Conservation (phyloP, 2,329 filamentous ascomycete species). For the Myriosclerotinia duriaeana region DNA sequence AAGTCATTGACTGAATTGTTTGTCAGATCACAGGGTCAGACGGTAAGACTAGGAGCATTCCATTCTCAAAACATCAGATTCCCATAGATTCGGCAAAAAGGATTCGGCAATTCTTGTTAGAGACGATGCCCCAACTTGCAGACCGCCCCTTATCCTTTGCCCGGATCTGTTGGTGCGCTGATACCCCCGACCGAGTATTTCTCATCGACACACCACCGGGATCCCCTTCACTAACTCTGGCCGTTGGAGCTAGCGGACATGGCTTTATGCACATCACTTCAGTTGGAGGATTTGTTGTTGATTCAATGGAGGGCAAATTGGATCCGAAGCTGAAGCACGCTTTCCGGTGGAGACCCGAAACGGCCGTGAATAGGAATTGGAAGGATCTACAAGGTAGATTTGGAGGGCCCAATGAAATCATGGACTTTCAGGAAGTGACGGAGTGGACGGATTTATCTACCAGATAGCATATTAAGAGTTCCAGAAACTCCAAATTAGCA, state of each 20-base stretch:
- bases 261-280: constrained; percentile 53
- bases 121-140: constrained; percentile 54
- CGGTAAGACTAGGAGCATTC: constrained; percentile 25
- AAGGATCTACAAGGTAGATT: constrained; percentile 50
- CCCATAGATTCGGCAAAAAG: constrained; percentile 49
- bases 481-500: no score
- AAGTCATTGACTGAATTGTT: background rate
- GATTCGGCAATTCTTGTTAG: constrained; percentile 49
- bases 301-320: constrained; percentile 48
- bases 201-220: constrained; percentile 52
- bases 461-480: background rate
- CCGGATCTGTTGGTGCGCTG: constrained; percentile 57
- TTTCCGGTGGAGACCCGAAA: constrained; percentile 54
- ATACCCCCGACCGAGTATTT: constrained; percentile 55
- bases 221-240: constrained; percentile 47
- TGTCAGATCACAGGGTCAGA: constrained; percentile 8
- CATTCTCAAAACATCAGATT: constrained; percentile 42
- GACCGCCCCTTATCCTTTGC: constrained; percentile 50
- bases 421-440: constrained; percentile 48
- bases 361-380: constrained; percentile 48
- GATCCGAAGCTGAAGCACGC: constrained; percentile 46
- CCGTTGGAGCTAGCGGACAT: constrained; percentile 53
- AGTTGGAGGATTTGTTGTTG: constrained; percentile 51
- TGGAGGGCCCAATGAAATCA: constrained; percentile 49
- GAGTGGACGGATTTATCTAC: constrained; percentile 44